Evolutionary conservation across 805 yeast species (phyloP).

Genomic region (Ogataea trehaloabstinens): DNA sequence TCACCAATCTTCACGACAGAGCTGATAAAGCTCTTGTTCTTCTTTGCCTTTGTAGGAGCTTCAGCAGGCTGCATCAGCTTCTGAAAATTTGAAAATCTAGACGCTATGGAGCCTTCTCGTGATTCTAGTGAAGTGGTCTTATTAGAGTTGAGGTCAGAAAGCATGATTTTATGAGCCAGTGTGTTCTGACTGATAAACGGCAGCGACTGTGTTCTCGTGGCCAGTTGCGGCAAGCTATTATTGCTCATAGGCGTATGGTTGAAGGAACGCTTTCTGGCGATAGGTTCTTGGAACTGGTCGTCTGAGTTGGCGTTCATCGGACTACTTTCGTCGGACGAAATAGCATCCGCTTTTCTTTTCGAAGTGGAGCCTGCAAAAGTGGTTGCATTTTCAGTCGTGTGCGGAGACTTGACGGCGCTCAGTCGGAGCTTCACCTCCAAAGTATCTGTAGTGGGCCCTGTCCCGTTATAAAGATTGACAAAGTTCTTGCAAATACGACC

Average conservation of each 20-base stretch:
- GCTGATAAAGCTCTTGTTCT: constrained; percentile 30
- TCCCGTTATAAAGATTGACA: constrained; percentile 41
- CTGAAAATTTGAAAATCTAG: constrained; percentile 31
- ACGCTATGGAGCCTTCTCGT: constrained; percentile 26
- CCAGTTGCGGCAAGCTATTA: constrained; percentile 25
- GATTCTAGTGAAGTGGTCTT: constrained; percentile 19
- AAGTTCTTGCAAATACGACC: constrained; percentile 59
- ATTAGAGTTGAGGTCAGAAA: constrained; percentile 21
- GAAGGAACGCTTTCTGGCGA: constrained; percentile 4
- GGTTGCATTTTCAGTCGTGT: constrained; percentile 11
- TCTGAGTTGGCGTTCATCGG: constrained; percentile 9
- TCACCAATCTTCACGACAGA: constrained; percentile 32
- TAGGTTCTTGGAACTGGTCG: constrained; percentile 15
- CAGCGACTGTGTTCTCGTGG: constrained; percentile 35
- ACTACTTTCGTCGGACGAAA: constrained; percentile 7
- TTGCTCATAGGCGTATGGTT: constrained; percentile 4
- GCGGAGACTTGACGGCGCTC: constrained; percentile 25
- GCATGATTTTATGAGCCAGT: constrained; percentile 31
- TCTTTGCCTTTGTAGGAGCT: constrained; percentile 30
- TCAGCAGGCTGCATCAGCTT: constrained; percentile 23
- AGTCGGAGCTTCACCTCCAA: constrained; percentile 56
- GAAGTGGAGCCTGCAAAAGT: constrained; percentile 3
- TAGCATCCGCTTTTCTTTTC: constrained; percentile 11
- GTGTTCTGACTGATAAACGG: constrained; percentile 32
- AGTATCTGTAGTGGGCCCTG: constrained; percentile 39